A percentile compares a stretch with the other conserved stretches of the same genome.
Conservation (phyloP, 139 green algal species). For the Penium margaritaceum region DNA sequence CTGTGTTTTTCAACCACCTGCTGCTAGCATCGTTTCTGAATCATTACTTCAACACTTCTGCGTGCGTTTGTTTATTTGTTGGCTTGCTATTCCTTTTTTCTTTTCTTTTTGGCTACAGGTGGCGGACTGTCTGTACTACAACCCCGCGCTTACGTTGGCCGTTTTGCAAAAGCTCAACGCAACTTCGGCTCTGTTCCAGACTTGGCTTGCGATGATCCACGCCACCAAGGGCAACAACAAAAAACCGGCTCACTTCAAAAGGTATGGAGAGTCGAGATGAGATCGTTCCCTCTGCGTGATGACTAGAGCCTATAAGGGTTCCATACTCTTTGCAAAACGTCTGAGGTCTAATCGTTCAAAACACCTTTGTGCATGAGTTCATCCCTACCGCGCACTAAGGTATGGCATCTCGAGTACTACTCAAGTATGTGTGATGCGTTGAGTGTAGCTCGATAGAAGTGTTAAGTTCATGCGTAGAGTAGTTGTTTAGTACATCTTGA, state of each 20-base stretch:
- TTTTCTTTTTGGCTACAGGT: too few species aligned
- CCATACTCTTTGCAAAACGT: neutral
- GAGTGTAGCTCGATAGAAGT: too few species aligned
- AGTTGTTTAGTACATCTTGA: neutral
- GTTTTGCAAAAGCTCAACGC: constrained; percentile 51
- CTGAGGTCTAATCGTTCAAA: neutral
- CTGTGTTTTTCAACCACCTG: too few species aligned
- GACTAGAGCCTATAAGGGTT: neutral
- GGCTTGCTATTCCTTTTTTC: too few species aligned
- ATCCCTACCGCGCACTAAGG: neutral
- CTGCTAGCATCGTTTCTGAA: too few species aligned
- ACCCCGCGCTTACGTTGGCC: constrained; percentile 63
- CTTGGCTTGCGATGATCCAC: constrained; percentile 60
- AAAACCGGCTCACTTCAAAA: constrained; percentile 34
- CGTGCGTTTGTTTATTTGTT: too few species aligned
- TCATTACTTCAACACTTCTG: too few species aligned
- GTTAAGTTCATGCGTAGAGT: too few species aligned
- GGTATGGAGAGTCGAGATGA: constrained; percentile 3
- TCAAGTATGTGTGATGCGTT: too few species aligned
- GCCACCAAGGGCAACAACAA: constrained; percentile 1
- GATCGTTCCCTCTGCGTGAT: neutral
- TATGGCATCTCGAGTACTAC: neutral
- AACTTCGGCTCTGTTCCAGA: constrained; percentile 47
- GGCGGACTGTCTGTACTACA: constrained; percentile 85
- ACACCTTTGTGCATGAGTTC: neutral